A percentile compares a stretch with the other conserved stretches of the same genome.
These are phyloP conservation scores for Pelargonium nanum DNA, from an alignment of 345 rosid genomes.

Conservation along the genomic window DNA sequence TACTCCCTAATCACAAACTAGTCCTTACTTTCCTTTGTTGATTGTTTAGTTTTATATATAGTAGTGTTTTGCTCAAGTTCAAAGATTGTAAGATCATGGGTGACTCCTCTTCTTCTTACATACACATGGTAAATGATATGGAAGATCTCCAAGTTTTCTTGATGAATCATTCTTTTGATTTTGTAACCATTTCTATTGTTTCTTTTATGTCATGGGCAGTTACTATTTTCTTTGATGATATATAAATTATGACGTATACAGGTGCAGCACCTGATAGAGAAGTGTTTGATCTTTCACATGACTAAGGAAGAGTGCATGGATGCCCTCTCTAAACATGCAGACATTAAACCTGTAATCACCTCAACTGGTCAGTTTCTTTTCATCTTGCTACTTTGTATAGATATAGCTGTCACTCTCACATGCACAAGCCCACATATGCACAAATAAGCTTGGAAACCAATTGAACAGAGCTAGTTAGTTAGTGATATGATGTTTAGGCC, in stretches of 20 bases:
- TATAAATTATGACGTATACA: conserved; percentile 11
- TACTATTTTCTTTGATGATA: neutral
- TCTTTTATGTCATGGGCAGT: neutral
- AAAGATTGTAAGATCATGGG: conserved; percentile 19
- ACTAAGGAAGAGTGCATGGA: conserved; percentile 88
- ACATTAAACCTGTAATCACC: conserved; percentile 77
- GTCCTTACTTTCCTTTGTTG: neutral
- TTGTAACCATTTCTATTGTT: neutral
- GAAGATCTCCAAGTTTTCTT: neutral
- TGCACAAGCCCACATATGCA: neutral
- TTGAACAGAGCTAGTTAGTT: neutral
- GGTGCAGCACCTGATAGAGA: conserved; percentile 93
- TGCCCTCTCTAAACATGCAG: conserved; percentile 78
- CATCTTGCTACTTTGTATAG: conserved; percentile 1
- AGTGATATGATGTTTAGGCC: neutral
- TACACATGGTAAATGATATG: conserved; percentile 39
- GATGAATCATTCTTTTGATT: neutral
- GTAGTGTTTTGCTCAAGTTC: neutral
- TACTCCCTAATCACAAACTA: neutral
- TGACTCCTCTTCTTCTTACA: conserved; percentile 53
- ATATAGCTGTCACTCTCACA: neutral
- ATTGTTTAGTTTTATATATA: neutral
- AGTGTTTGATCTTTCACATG: conserved; percentile 81
- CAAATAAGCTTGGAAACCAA: neutral
- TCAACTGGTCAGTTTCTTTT: conserved; percentile 51